A percentile compares a stretch with the other conserved stretches of the same genome.
Evolutionary conservation across 2,329 filamentous ascomycete species (phyloP).

Genomic region (Phyllosticta ampelicida): DNA sequence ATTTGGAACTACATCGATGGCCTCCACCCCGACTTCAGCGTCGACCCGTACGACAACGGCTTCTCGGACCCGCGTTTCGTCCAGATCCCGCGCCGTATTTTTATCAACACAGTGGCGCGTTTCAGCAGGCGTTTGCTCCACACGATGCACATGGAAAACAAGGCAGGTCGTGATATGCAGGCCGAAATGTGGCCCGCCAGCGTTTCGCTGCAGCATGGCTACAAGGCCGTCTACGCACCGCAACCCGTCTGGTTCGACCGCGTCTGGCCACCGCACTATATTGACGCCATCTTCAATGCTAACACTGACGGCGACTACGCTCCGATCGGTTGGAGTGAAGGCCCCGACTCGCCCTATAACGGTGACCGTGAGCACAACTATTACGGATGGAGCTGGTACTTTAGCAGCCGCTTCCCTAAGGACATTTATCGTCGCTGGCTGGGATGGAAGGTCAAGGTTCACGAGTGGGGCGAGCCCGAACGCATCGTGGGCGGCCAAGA

Average conservation of each 20-base stretch:
- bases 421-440: slow-evolving; percentile 81
- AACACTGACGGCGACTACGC: slow-evolving; percentile 54
- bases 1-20: slow-evolving; percentile 39
- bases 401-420: slow-evolving; percentile 70
- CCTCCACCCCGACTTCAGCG: slow-evolving; percentile 73
- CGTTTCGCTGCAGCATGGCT: slow-evolving; percentile 77
- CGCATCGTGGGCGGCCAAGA: slow-evolving; percentile 34
- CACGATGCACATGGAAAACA: slow-evolving; percentile 85
- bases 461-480: slow-evolving; percentile 69
- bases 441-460: slow-evolving; percentile 67
- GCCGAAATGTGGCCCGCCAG: slow-evolving; percentile 95
- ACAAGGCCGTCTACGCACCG: slow-evolving; percentile 84
- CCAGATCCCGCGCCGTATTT: slow-evolving; percentile 58
- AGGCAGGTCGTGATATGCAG: slow-evolving; percentile 81
- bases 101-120: slow-evolving; percentile 80
- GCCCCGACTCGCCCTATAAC: slow-evolving; percentile 33
- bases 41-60: slow-evolving; percentile 53
- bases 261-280: slow-evolving; percentile 69
- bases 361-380: slow-evolving; percentile 80
- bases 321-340: slow-evolving; percentile 37
- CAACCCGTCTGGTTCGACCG: slow-evolving; percentile 84
- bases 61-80: slow-evolving; percentile 41
- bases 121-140: slow-evolving; percentile 70
- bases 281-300: slow-evolving; percentile 69
- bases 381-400: slow-evolving; percentile 81